These are phyloP conservation scores for Alternaria sp. DNA, from an alignment of 2,329 filamentous ascomycete species.

Conservation along the genomic window DNA sequence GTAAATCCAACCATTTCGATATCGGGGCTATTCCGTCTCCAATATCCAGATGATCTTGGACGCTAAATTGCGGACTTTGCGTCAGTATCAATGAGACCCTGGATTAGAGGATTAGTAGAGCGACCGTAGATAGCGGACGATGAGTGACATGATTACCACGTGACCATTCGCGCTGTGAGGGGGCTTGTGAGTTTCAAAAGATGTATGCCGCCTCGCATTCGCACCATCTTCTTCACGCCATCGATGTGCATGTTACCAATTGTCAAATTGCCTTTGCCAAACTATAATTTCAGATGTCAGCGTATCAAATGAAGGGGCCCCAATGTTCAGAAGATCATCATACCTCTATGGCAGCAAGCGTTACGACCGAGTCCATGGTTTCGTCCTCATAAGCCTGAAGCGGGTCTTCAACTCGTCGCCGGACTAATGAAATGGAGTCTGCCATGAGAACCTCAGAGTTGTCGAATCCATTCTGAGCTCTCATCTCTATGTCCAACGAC, in stretches of 20 bases:
- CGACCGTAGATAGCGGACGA: background rate
- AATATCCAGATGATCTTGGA: slow-evolving; percentile 57
- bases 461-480: slow-evolving; percentile 60
- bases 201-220: slow-evolving; percentile 59
- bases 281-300: slow-evolving; percentile 41
- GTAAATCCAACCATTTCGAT: slow-evolving; percentile 55
- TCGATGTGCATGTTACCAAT: slow-evolving; percentile 57
- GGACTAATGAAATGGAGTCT: slow-evolving; percentile 61
- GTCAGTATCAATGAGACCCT: slow-evolving; percentile 66
- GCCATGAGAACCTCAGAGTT: slow-evolving; percentile 63
- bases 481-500: slow-evolving; percentile 61
- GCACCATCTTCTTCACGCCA: slow-evolving; percentile 58
- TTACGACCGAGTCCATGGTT: slow-evolving; percentile 65
- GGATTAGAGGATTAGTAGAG: background rate
- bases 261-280: slow-evolving; percentile 60
- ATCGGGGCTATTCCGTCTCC: slow-evolving; percentile 60
- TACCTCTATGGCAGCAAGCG: slow-evolving; percentile 65
- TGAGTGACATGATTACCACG: slow-evolving; percentile 52
- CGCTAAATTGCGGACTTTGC: slow-evolving; percentile 60
- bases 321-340: slow-evolving; percentile 6
- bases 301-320: background rate
- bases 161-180: slow-evolving; percentile 62
- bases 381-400: slow-evolving; percentile 59
- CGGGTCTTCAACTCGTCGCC: slow-evolving; percentile 57
- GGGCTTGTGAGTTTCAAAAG: slow-evolving; percentile 57